phyloP scores from a whole-genome alignment of 2,329 filamentous ascomycete genomes.

The Monilinia fructicola region DNA sequence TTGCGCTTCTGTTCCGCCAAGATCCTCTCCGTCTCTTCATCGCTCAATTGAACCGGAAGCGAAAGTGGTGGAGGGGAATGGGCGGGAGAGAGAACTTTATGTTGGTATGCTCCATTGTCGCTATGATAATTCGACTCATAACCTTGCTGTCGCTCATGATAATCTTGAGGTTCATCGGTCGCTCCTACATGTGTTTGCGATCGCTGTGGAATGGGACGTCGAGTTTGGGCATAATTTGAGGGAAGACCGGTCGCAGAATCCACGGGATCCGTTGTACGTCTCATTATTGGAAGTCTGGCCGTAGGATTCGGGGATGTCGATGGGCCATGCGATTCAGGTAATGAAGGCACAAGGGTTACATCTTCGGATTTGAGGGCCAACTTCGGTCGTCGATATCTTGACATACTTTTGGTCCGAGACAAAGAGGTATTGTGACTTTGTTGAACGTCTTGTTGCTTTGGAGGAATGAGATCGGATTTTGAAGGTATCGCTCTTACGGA shows the following conservation, averaged over 20 bases:
- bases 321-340: slow-evolving; percentile 23
- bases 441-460: slow-evolving; percentile 29
- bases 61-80: slow-evolving; percentile 16
- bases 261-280: slow-evolving; percentile 17
- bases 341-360: slow-evolving; percentile 24
- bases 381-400: slow-evolving; percentile 41
- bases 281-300: slow-evolving; percentile 1
- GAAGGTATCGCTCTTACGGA: slow-evolving; percentile 50
- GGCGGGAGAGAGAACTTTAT: slow-evolving; percentile 14
- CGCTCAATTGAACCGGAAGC: slow-evolving; percentile 24
- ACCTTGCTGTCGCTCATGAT: slow-evolving; percentile 25
- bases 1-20: slow-evolving; percentile 40
- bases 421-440: slow-evolving; percentile 1
- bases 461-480: slow-evolving; percentile 23
- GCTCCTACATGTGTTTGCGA: slow-evolving; percentile 23
- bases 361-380: slow-evolving; percentile 22
- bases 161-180: slow-evolving; percentile 28
- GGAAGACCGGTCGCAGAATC: not conserved
- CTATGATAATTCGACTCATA: slow-evolving; percentile 25
- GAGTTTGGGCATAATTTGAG: slow-evolving; percentile 21
- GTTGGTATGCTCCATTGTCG: slow-evolving; percentile 23
- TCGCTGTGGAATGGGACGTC: slow-evolving; percentile 21
- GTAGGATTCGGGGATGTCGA: not conserved
- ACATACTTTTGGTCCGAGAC: slow-evolving; percentile 41
- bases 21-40: slow-evolving; percentile 33